These are phyloP conservation scores for Saccharomycopsis sp. DNA, from an alignment of 805 yeast genomes.

Conservation along the genomic window DNA sequence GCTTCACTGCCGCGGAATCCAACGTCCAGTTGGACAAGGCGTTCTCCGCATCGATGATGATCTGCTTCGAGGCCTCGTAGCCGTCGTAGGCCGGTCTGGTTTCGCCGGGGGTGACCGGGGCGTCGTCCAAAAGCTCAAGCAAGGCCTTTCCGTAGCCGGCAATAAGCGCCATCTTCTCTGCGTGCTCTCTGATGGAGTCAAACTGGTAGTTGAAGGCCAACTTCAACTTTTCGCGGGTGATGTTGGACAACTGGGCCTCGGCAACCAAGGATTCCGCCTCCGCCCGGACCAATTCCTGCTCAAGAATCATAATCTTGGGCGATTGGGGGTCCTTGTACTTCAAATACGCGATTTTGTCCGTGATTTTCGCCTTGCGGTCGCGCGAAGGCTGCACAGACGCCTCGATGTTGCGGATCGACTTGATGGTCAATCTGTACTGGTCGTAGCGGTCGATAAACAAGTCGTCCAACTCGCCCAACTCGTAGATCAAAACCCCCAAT, in stretches of 20 bases:
- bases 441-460: constrained; percentile 82
- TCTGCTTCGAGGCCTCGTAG: constrained; percentile 82
- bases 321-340: constrained; percentile 88
- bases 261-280: constrained; percentile 90
- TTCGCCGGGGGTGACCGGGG: constrained; percentile 88
- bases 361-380: constrained; percentile 78
- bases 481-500: constrained; percentile 74
- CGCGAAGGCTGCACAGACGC: constrained; percentile 83
- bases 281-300: constrained; percentile 95
- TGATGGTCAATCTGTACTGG: constrained; percentile 76
- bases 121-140: constrained; percentile 73
- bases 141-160: constrained; percentile 88
- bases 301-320: constrained; percentile 89
- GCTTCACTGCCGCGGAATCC: constrained; percentile 75
- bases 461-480: constrained; percentile 81
- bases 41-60: constrained; percentile 77
- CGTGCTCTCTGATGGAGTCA: constrained; percentile 77
- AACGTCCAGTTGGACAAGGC: constrained; percentile 81
- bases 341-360: constrained; percentile 77
- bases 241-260: constrained; percentile 84
- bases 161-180: constrained; percentile 79
- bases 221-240: constrained; percentile 80
- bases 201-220: constrained; percentile 80
- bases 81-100: constrained; percentile 87
- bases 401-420: constrained; percentile 77